Conservation (phyloP, 768 basidiomycete species). For the Russula earlei region DNA sequence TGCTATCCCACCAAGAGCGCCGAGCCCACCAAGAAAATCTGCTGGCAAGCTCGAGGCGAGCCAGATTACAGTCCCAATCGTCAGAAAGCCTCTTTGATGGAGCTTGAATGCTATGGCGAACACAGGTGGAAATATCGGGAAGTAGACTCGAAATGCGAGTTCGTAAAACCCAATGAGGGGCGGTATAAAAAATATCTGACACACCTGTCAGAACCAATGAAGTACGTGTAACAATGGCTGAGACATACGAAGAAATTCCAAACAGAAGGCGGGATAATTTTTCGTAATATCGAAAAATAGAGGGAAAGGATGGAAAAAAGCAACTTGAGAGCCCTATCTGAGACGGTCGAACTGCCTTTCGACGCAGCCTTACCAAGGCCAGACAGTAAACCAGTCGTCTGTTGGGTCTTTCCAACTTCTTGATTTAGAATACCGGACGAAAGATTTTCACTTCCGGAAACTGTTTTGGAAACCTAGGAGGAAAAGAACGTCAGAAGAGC, state of each 20-base stretch:
- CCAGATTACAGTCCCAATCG: constrained; percentile 1
- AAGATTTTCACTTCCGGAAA: not conserved
- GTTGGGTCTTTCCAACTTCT: not conserved
- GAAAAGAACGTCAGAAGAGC: not conserved
- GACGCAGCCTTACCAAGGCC: not conserved
- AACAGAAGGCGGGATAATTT: not conserved
- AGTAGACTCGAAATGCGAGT: constrained; percentile 1
- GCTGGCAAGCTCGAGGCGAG: constrained; percentile 7
- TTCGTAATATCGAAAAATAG: constrained; percentile 1
- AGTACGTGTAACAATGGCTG: not conserved
- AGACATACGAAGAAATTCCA: not conserved
- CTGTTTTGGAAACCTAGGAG: not conserved
- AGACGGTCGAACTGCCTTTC: not conserved
- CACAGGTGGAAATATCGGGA: constrained; percentile 2
- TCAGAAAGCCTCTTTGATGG: constrained; percentile 1
- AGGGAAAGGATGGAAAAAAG: not conserved
- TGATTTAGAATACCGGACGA: not conserved
- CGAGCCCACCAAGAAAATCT: not conserved
- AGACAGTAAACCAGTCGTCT: not conserved
- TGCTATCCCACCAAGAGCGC: not conserved
- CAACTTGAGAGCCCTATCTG: not conserved
- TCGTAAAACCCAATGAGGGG: constrained; percentile 7
- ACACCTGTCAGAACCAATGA: not conserved
- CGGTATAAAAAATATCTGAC: constrained; percentile 2
- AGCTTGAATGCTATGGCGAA: not conserved